Base-by-base conservation (phyloP, 805 yeast species). In the Millerozyma acaciae region DNA sequence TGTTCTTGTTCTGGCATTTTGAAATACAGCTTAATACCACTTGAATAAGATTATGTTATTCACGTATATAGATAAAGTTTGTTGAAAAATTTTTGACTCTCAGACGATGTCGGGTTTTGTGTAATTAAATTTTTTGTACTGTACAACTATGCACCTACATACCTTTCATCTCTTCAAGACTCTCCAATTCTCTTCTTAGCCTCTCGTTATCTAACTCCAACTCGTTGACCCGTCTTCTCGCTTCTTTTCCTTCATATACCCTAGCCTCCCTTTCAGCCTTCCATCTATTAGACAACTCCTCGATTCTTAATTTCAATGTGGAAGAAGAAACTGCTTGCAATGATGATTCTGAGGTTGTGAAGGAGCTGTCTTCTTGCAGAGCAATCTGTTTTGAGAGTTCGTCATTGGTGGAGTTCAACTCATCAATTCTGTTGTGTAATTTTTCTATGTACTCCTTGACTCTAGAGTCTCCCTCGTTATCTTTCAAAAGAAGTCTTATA, bases 261-360 rank as follows among this genome's bases (percentile, higher is more conserved):
- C 88, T 57, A 13, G 83, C 73, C 51, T 83, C 93, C 39, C 87
- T 63, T 41, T 84, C 89, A 5, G 78, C 67, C 45, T 78, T 77
- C 81, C 85, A 80, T 46, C 80, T 66, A 40, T 65, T 74, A 25
- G 76, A 75, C 26, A 84, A 52, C 43, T 80, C 87, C 16, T 76
- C 79, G 10, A 81, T 60, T 34, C 87, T 62, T 28, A 78, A 44
- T 35, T 62, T 65, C 28, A 69, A 53, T 20, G 73, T 56, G 12
- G 73, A 70, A 3, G 50, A 43, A 18, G 28, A 17, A 19, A 19
- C 15, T 12, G 23, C 13, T 17, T 19, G 4, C 9, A n/a, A 16
- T 12, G 20, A 16, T 4, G 35, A 12, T n/a, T 19, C 18, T 4
- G 22, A 17, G 5, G 13, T 25, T n/a, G 26, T 27, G 36, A n/a